Conservation (phyloP, 805 yeast genomes). For the Candida oleophila region DNA sequence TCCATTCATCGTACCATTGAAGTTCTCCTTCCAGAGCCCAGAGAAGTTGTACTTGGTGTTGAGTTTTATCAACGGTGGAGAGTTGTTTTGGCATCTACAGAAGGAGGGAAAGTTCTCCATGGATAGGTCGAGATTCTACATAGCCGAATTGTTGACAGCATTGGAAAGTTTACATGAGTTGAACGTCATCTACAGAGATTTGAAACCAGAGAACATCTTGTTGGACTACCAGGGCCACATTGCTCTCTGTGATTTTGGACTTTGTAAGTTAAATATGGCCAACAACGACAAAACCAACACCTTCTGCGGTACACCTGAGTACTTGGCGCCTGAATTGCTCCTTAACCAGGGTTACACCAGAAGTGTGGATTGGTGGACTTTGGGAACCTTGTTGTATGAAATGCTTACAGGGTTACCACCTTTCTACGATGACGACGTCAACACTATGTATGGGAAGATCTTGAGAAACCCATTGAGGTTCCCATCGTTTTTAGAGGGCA, state of each 20-base stretch:
- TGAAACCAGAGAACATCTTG: constrained; percentile 93
- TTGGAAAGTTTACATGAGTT: constrained; percentile 87
- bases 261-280: constrained; percentile 93
- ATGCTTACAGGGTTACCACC: constrained; percentile 98
- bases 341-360: constrained; percentile 93
- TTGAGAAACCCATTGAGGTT: constrained; percentile 84
- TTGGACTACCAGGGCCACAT: constrained; percentile 97
- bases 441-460: constrained; percentile 91
- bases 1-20: constrained; percentile 94
- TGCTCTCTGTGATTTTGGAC: constrained; percentile 95
- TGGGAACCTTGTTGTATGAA: constrained; percentile 89
- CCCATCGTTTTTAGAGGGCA: constrained; percentile 78
- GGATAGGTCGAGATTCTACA: constrained; percentile 87
- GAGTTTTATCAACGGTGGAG: constrained; percentile 96
- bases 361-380: constrained; percentile 98
- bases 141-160: constrained; percentile 91
- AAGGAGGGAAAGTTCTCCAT: constrained; percentile 85
- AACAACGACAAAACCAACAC: constrained; percentile 85
- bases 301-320: constrained; percentile 98
- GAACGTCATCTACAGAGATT: constrained; percentile 91
- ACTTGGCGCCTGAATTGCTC: constrained; percentile 90
- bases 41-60: constrained; percentile 88
- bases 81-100: constrained; percentile 90
- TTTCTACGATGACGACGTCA: constrained; percentile 90
- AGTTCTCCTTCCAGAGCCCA: constrained; percentile 96